A percentile compares a stretch with the other conserved stretches of the same genome.
These are phyloP conservation scores for Solanum piurae DNA, from an alignment of 257 asterid genomes.

Conservation along the genomic window DNA sequence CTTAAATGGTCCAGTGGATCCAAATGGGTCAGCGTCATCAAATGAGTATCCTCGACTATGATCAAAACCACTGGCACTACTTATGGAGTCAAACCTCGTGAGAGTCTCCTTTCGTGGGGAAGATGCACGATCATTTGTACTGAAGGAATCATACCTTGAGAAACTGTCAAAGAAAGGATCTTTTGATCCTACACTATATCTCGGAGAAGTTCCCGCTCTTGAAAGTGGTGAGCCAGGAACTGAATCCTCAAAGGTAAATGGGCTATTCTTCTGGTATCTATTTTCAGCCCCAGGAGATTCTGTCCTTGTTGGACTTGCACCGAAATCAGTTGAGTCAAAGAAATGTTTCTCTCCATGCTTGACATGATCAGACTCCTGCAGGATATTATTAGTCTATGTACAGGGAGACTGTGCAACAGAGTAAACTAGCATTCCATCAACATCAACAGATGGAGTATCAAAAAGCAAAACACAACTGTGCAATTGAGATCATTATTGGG, in stretches of 20 bases:
- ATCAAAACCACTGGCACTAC: conserved; percentile 53
- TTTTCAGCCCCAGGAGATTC: conserved; percentile 45
- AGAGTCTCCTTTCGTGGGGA: conserved; percentile 45
- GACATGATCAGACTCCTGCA: conserved; percentile 58
- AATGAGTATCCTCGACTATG: conserved; percentile 60
- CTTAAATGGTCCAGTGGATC: conserved; percentile 83
- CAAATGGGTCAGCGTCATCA: conserved; percentile 87
- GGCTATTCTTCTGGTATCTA: conserved; percentile 45
- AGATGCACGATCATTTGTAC: conserved; percentile 36
- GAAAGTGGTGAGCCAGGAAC: conserved; percentile 65
- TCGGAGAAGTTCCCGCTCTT: conserved; percentile 60
- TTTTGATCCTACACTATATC: conserved; percentile 44
- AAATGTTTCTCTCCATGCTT: conserved; percentile 61
- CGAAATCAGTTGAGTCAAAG: conserved; percentile 66
- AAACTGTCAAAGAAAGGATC: conserved; percentile 59
- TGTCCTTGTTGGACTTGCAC: conserved; percentile 55
- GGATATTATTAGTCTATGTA: background rate
- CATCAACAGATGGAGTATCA: background rate
- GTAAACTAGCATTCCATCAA: background rate
- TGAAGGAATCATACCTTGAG: conserved; percentile 77
- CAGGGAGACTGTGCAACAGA: background rate
- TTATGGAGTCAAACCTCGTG: conserved; percentile 77
- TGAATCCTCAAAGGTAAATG: conserved; percentile 68
- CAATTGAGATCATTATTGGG: background rate
- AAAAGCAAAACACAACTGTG: background rate